A percentile compares a stretch with the other conserved stretches of the same genome.
Evolutionary conservation across 2,329 filamentous ascomycete genomes (phyloP).

Genomic region (Hypoxylon sp.): DNA sequence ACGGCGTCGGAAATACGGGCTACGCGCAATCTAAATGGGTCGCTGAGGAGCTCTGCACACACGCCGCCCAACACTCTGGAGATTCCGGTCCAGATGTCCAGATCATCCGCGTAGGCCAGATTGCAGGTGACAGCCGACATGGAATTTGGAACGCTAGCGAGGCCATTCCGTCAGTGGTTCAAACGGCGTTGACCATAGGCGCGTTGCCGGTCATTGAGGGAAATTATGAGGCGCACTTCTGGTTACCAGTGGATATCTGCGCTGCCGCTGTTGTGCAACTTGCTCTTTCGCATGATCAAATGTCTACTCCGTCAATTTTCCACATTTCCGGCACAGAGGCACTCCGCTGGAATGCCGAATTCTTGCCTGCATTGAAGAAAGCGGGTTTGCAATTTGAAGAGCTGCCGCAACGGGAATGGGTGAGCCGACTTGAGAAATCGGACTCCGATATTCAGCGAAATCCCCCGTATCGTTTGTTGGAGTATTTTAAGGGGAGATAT

Average conservation of each 20-base stretch:
- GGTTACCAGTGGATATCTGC: neutral
- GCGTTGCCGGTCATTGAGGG: neutral
- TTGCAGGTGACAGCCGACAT: neutral
- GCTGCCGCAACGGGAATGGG: neutral
- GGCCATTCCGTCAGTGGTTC: neutral
- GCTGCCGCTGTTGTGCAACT: neutral
- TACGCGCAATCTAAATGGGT: neutral
- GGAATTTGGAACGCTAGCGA: neutral
- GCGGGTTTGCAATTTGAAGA: neutral
- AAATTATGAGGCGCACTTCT: neutral
- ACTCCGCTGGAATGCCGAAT: neutral
- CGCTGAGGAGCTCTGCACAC: neutral
- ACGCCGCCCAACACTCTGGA: neutral
- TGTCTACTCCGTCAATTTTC: neutral
- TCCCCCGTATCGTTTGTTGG: neutral
- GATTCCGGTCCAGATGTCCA: neutral
- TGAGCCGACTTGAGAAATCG: neutral
- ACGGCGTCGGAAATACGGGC: neutral
- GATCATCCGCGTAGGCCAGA: neutral
- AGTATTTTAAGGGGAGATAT: conserved; percentile 1
- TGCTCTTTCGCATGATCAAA: neutral
- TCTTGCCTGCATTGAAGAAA: neutral
- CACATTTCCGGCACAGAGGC: neutral
- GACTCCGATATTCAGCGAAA: neutral
- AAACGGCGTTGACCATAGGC: neutral